Conservation (phyloP, 2,329 filamentous ascomycete genomes). For the Aspergillus quadricinctus region DNA sequence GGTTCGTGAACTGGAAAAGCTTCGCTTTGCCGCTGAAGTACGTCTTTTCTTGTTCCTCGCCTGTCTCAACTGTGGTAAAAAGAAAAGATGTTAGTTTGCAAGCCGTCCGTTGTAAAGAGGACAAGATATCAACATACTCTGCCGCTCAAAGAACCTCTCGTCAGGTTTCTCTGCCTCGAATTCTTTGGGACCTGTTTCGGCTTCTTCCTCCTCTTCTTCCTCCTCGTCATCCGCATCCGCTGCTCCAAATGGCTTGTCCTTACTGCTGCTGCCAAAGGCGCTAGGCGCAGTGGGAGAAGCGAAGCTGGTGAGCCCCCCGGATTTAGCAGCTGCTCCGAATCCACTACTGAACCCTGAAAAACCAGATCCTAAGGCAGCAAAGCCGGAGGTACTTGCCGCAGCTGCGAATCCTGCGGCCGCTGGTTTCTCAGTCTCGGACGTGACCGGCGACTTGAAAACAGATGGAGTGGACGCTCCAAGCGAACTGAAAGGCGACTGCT, state of each 20-base stretch:
- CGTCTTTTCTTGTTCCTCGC: constrained; percentile 77
- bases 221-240: constrained; percentile 50
- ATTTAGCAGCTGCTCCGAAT: constrained; percentile 48
- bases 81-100: constrained; percentile 22
- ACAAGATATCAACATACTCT: constrained; percentile 52
- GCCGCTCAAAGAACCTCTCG: constrained; percentile 52
- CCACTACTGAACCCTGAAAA: constrained; percentile 36
- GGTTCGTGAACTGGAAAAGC: constrained; percentile 71
- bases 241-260: constrained; percentile 68
- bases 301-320: constrained; percentile 60
- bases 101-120: not conserved
- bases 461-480: constrained; percentile 47
- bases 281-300: constrained; percentile 55
- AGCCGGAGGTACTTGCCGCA: constrained; percentile 32
- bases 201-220: constrained; percentile 50
- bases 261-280: constrained; percentile 36
- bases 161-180: constrained; percentile 49
- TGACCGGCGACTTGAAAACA: constrained; percentile 33
- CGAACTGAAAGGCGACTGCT: constrained; percentile 60
- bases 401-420: constrained; percentile 28
- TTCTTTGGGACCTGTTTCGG: constrained; percentile 42
- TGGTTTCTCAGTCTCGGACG: constrained; percentile 18
- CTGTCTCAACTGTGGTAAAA: constrained; percentile 65
- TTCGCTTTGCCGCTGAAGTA: constrained; percentile 74
- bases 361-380: constrained; percentile 34